Conservation (phyloP, 768 basidiomycete genomes). For the Xerocomellus intermedius region DNA sequence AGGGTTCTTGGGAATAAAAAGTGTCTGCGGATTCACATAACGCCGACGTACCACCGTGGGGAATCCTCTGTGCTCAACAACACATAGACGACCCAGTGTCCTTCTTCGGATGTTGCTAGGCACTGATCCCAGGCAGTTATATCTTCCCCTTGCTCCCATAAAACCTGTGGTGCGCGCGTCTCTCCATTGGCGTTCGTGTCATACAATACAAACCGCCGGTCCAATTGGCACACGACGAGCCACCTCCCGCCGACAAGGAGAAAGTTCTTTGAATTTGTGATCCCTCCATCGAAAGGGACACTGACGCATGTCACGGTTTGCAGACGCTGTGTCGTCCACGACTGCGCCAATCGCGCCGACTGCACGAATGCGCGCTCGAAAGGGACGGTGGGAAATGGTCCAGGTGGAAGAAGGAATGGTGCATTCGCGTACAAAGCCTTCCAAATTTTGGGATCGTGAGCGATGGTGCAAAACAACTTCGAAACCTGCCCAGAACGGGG, state of each 20-base stretch:
- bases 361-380: not conserved
- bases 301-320: not conserved
- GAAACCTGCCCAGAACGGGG: too few relatives aligned
- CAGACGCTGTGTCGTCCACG: not conserved
- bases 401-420: not conserved
- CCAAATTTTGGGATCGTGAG: not conserved
- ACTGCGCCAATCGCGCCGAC: not conserved
- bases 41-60: not conserved
- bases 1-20: not conserved
- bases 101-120: not conserved
- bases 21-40: not conserved
- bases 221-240: not conserved
- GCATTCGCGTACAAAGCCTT: not conserved
- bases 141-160: not conserved
- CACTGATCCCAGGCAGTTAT: not conserved
- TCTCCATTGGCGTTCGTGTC: not conserved
- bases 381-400: not conserved
- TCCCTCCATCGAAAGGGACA: not conserved
- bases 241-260: constrained; percentile 1
- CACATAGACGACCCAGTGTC: not conserved
- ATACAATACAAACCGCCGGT: not conserved
- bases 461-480: not conserved
- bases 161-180: not conserved
- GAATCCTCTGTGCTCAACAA: not conserved
- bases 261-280: too few relatives aligned